Conservation (phyloP, 129 eudicot species). For the Arctium minus region DNA sequence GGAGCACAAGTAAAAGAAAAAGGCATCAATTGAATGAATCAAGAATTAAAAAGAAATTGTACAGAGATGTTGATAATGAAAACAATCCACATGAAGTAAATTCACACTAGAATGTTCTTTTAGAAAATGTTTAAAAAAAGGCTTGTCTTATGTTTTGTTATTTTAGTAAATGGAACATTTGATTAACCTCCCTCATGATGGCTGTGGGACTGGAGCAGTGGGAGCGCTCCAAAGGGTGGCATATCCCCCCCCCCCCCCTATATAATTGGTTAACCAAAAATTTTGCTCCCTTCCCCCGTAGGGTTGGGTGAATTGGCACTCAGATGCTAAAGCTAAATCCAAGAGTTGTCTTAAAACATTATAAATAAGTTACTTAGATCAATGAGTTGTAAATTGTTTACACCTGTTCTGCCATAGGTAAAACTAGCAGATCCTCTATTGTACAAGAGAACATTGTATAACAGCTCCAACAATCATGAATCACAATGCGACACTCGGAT, state of each 20-base stretch:
- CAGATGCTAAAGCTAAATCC: background rate
- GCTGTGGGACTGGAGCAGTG: too few species aligned
- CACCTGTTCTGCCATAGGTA: too few species aligned
- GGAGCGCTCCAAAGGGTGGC: too few species aligned
- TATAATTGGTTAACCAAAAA: too few species aligned
- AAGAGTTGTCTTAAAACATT: too few species aligned
- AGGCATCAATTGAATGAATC: background rate
- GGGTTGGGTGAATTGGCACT: background rate
- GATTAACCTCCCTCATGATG: background rate
- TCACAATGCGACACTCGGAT: too few species aligned
- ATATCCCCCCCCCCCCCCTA: too few species aligned
- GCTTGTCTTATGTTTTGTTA: background rate
- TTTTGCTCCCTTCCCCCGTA: background rate
- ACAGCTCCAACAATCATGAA: too few species aligned
- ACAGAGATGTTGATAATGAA: background rate
- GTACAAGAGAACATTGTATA: background rate
- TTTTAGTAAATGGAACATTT: background rate
- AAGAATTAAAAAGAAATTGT: background rate
- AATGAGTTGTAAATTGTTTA: too few species aligned
- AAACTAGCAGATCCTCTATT: background rate
- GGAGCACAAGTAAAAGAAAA: conserved; percentile 7
- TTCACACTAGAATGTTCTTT: background rate
- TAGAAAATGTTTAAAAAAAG: background rate
- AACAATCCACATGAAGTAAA: background rate
- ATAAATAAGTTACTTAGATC: too few species aligned